Evolutionary conservation across 306 rosid species (phyloP).

Genomic region (Cucumis sativus): Cucumber_9930_V3 NC_026661.2:18234001-18234500

Average conservation of each 20-base stretch:
- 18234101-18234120: conserved; percentile 68
- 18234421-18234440: conserved; percentile 56
- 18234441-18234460: conserved; percentile 67
- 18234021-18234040: not conserved
- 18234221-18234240: conserved; percentile 57
- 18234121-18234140: conserved; percentile 64
- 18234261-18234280: conserved; percentile 38
- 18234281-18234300: conserved; percentile 54
- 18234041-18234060: not conserved
- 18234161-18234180: conserved; percentile 83
- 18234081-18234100: conserved; percentile 68
- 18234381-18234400: conserved; percentile 85
- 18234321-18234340: conserved; percentile 45
- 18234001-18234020: not conserved
- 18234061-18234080: not conserved
- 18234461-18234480: conserved; percentile 61
- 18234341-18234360: conserved; percentile 53
- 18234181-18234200: conserved; percentile 88
- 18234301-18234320: conserved; percentile 83
- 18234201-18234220: conserved; percentile 59
- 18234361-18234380: conserved; percentile 54
- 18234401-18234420: conserved; percentile 78
- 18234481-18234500: conserved; percentile 65
- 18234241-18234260: conserved; percentile 57
- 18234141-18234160: conserved; percentile 97